Evolutionary conservation across 139 green algal genomes (phyloP), one percentile per base, ranked within the genome.

Genomic region (Tetradesmus obliquus): DNA sequence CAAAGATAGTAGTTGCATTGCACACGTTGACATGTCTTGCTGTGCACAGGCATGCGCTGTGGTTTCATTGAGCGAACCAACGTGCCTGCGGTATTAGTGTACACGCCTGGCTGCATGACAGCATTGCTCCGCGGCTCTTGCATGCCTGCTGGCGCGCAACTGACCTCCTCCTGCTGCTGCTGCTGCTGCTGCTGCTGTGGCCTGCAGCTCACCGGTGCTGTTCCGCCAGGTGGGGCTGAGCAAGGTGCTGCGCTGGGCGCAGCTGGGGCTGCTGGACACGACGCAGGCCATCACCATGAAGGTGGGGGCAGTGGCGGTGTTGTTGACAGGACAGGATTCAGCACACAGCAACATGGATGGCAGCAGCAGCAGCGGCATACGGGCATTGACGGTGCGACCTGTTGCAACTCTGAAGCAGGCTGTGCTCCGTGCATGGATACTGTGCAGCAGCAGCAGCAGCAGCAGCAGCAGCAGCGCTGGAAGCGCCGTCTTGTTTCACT

Each of bases 221-320:
- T 97, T 94, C 93, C 91, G 89, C 5, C 92, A 96, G 79, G 83
- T 99, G 19, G 96, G 97, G 55, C 89, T 99, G n/a, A 90, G 91
- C 79, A 93, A 74, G 20, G 82, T 99, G 72, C 51, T 94, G 79
- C 90, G 94, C 57, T 97, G 94, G 89, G 91, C 98, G 2, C 86
- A 96, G 74, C 71, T 93, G 53, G 96, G 97, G 10, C 89, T 95
- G 71, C 94, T 99, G 85, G 95, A 98, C 83, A 58, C 94, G 1
- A 91, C 62, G 3, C 84, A 93, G 8, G 92, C 96, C 32, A 97
- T 99, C 89, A 99, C 97, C 45, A 99, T 99, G 97, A 98, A 98
- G 96, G 94, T 95, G 60, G 58, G 86, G 10, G 12, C 82, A 20
- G 53, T 71, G 3, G 71, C 17, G 12, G 3, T 58, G 9, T 32